phyloP scores from a whole-genome alignment of 768 basidiomycete genomes.

The Lactifluus volemus region DNA sequence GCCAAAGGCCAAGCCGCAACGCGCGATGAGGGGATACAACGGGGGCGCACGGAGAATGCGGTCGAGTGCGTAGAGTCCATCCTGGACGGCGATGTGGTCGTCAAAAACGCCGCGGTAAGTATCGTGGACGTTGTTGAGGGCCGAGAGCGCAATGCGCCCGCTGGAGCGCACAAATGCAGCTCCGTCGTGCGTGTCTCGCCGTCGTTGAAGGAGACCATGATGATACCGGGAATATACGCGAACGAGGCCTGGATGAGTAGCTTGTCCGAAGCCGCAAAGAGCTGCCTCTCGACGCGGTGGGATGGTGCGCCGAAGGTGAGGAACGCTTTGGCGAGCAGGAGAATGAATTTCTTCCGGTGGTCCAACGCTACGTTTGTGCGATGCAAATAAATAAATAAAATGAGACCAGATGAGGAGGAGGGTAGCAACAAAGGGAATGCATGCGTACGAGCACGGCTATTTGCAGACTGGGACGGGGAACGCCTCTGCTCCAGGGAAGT shows the following conservation, averaged over 20 bases:
- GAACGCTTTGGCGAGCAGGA: slow-evolving; percentile 80
- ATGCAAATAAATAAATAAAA: too few species aligned
- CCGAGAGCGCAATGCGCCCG: slow-evolving; percentile 72
- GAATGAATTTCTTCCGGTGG: slow-evolving; percentile 55
- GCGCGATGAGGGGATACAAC: slow-evolving; percentile 55
- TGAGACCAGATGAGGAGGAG: background rate
- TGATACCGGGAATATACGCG: slow-evolving; percentile 70
- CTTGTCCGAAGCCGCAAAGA: slow-evolving; percentile 68
- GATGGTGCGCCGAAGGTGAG: slow-evolving; percentile 93
- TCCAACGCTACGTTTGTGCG: background rate
- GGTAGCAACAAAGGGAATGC: background rate
- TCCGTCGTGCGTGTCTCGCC: slow-evolving; percentile 61
- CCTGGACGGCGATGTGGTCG: slow-evolving; percentile 66
- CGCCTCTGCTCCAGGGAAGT: slow-evolving; percentile 11
- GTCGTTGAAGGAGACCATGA: slow-evolving; percentile 79
- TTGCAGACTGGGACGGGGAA: slow-evolving; percentile 6
- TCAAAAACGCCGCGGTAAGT: slow-evolving; percentile 84
- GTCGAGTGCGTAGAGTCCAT: slow-evolving; percentile 61
- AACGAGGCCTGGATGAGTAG: slow-evolving; percentile 75
- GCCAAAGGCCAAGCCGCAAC: slow-evolving; percentile 69
- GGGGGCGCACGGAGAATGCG: slow-evolving; percentile 54
- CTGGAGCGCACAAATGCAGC: slow-evolving; percentile 82
- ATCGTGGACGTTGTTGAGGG: slow-evolving; percentile 72
- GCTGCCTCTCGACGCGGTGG: slow-evolving; percentile 85
- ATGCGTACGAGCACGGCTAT: slow-evolving; percentile 9